Base-by-base conservation (phyloP, 2,329 filamentous ascomycete genomes). In the Pseudogymnoascus sp. region DNA sequence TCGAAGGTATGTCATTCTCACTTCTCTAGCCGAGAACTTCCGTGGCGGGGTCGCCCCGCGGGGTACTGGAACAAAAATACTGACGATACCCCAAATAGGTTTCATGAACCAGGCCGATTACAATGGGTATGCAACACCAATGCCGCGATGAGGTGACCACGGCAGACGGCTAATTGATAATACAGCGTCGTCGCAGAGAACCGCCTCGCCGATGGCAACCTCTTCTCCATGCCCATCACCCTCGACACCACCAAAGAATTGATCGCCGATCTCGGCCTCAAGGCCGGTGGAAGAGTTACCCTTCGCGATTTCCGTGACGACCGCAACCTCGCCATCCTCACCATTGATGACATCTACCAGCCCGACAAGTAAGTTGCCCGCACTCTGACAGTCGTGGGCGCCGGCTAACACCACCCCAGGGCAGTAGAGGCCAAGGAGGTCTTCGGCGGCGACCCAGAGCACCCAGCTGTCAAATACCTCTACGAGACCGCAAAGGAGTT, bases 41-140 rank as follows among this genome's bases (percentile, higher is more conserved):
- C 31, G 42, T 61, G 39, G 37, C 31, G 39, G 42, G 37, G 25
- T 61, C 13, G 13, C 42, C 29, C 3, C 33, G 58, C 37, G 58
- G 35, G 33, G 37, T 39, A 60, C 31, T 10, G 36, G 21, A 21
- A 21, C 21, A 12, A 27, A 13, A n/a, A 10, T 12, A 6, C 58
- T 60, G n/a, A 60, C 60, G 7, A 61, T 31, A 3, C 9, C 15
- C 33, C 63, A 62, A 63, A 61, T 71, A 96, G 91, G 92, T 72
- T 99, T 99, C 82, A 88, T 99, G 89, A 96, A 85, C 76, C 87
- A 99, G 82, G 88, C 91, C 78, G 94, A 99, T 78, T 99, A 96
- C 82, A 89, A 96, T 77, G 87, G 89, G 90, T 93, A 84, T 69
- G 82, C 76, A 66, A 15, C 42, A 48, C 6, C 39, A 59, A 61